Percentiles rank a stretch among this genome's conserved stretches.
Evolutionary conservation across 148 eudicot species (phyloP).

Genomic region (Heliosperma pusillum): DNA sequence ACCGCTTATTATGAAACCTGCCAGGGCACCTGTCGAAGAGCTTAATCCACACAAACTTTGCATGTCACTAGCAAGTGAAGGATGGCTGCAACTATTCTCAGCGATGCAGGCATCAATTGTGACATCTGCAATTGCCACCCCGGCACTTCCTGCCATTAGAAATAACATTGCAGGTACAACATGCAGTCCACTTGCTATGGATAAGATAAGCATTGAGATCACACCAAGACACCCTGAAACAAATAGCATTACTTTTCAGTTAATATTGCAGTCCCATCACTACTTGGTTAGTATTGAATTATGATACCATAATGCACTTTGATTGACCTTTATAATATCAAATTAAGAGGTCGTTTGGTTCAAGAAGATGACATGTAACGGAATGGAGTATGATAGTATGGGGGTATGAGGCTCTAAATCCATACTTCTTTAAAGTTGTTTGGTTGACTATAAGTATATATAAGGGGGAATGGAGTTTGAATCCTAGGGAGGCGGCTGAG

Average conservation of each 20-base stretch:
- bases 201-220: slow-evolving; percentile 27
- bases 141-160: slow-evolving; percentile 33
- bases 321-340: background rate
- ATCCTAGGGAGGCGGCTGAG: too few relatives aligned
- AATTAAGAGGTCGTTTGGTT: too few relatives aligned
- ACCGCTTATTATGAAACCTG: slow-evolving; percentile 30
- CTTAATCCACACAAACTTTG: slow-evolving; percentile 34
- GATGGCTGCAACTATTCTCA: slow-evolving; percentile 28
- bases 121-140: slow-evolving; percentile 33
- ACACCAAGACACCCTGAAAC: slow-evolving; percentile 31
- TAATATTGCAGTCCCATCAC: background rate
- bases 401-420: too few relatives aligned
- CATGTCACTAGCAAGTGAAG: slow-evolving; percentile 33
- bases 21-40: slow-evolving; percentile 32
- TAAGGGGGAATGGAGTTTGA: too few relatives aligned
- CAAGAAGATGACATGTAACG: too few relatives aligned
- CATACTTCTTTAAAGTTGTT: too few relatives aligned
- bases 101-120: slow-evolving; percentile 33
- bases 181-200: slow-evolving; percentile 21
- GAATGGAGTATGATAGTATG: too few relatives aligned
- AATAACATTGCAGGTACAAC: slow-evolving; percentile 24
- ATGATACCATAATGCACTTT: background rate
- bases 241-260: background rate
- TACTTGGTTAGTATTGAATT: background rate
- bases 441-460: too few relatives aligned